Percentiles rank a stretch among this genome's conserved stretches.
These are phyloP conservation scores for Lipomyces oligophaga DNA, from an alignment of 805 yeast species.

Conservation along the genomic window DNA sequence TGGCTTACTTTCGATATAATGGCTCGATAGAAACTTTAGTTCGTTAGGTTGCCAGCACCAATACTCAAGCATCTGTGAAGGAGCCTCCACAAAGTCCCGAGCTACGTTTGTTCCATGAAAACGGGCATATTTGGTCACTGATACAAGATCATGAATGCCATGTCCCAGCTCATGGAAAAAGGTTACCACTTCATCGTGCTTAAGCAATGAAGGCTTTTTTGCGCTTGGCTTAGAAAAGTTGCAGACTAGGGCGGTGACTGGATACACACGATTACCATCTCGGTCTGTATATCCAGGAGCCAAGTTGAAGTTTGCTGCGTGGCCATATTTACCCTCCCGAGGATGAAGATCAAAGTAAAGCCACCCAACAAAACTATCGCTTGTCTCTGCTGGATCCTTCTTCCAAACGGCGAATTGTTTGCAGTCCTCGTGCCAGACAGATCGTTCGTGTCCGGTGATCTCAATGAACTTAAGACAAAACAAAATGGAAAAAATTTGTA, in stretches of 20 bases:
- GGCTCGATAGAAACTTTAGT: slow-evolving; percentile 58
- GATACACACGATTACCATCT: slow-evolving; percentile 50
- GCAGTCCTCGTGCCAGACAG: slow-evolving; percentile 80
- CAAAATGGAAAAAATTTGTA: slow-evolving; percentile 62
- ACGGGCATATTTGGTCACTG: slow-evolving; percentile 59
- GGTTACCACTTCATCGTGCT: slow-evolving; percentile 75
- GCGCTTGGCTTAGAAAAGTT: slow-evolving; percentile 74
- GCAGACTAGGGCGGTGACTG: slow-evolving; percentile 77
- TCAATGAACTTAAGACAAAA: slow-evolving; percentile 66
- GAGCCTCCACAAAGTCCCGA: slow-evolving; percentile 88
- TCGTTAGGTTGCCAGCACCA: slow-evolving; percentile 78
- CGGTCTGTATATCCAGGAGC: slow-evolving; percentile 54
- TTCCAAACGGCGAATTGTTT: slow-evolving; percentile 70
- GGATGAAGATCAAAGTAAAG: slow-evolving; percentile 79
- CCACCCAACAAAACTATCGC: slow-evolving; percentile 62
- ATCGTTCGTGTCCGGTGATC: slow-evolving; percentile 41
- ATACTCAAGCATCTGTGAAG: slow-evolving; percentile 83
- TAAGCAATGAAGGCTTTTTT: slow-evolving; percentile 67
- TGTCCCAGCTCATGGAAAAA: slow-evolving; percentile 90
- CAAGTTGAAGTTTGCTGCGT: slow-evolving; percentile 78
- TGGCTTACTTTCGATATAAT: slow-evolving; percentile 54
- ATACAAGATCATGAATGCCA: slow-evolving; percentile 75
- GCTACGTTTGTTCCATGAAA: slow-evolving; percentile 76
- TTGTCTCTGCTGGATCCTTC: slow-evolving; percentile 48
- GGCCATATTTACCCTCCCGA: slow-evolving; percentile 81